Base-by-base conservation (phyloP, 805 yeast species). In the Barnettozyma californica region DNA sequence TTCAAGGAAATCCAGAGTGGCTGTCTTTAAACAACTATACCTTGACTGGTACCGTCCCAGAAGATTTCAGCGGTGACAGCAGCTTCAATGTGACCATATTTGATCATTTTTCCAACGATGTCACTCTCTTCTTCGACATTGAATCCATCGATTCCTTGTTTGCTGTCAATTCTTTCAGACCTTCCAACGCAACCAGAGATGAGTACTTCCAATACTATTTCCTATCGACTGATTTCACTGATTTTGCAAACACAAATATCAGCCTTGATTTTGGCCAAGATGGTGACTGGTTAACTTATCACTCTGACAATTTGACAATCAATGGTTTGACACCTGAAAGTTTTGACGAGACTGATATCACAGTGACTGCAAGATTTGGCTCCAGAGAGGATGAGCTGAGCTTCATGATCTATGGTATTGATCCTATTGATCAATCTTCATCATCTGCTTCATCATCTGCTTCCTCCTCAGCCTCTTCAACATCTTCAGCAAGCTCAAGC, bases 131-230 rank as follows among this genome's bases (percentile, higher is more conserved):
- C 41, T 83, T 80, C 62, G 74, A 72, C 51, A 71, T 85, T 41
- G 78, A 77, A 54, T 67, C 83, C 9, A 67, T 78, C 25, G 57
- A 62, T 14, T 71, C 81, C 1, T 71, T 84, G 9, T 85, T 86
- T 66, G 78, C 84, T 1, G 72, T 79, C 2, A 62, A 63, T 41
- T 59, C 71, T 1, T 66, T 85, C 46, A 73, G 81, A 10, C 70
- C 78, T 53, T 76, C 82, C 6, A 85, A 86, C 63, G 92, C 88
- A 8, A 84, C 92, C 1, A 70, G 75, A 48, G 86, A 83, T 40
- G 65, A 71, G 43, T 84, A 65, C 65, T 84, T 87, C 58, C 67
- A 72, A 56, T 82, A 81, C 60, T 68, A 74, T 51, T 69, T 87
- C 49, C 58, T 76, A 44, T 67, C 77, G 20, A 69, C 83, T 4